phyloP scores from a whole-genome alignment of 2,329 filamentous ascomycete species.

The Elsinoe australis region DNA sequence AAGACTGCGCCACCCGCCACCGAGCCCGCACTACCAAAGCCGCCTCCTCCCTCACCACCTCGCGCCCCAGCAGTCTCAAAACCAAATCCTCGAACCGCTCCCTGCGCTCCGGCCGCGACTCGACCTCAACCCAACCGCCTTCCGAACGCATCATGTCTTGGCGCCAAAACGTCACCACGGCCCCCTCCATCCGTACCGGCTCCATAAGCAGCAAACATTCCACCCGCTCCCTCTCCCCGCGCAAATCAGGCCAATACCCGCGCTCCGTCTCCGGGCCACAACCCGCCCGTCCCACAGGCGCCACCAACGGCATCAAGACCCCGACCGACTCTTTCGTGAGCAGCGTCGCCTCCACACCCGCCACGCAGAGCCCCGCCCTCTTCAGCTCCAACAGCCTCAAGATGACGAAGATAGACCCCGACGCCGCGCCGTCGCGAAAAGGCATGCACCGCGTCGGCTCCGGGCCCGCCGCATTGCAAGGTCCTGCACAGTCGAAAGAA shows the following conservation, averaged over 20 bases:
- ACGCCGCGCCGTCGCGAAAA: conserved; percentile 26
- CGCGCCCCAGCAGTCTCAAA: conserved; percentile 44
- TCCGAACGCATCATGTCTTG: conserved; percentile 80
- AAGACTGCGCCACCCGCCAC: conserved; percentile 75
- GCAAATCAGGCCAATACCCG: conserved; percentile 4
- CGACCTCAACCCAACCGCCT: conserved; percentile 35
- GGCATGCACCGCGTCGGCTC: conserved; percentile 6
- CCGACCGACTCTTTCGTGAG: conserved; percentile 14
- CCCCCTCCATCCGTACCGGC: conserved; percentile 10
- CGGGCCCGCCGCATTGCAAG: conserved; percentile 7
- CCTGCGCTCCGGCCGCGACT: conserved; percentile 26
- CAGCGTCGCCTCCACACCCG: conserved; percentile 12
- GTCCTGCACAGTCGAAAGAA: too few relatives aligned
- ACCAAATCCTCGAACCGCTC: conserved; percentile 44
- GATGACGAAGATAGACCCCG: conserved; percentile 23
- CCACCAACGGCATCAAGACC: conserved; percentile 8
- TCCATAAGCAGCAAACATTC: conserved; percentile 12
- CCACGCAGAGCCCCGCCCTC: conserved; percentile 7
- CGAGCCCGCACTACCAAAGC: conserved; percentile 67
- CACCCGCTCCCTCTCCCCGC: conserved; percentile 11
- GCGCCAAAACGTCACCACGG: conserved; percentile 62
- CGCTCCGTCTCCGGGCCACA: conserved; percentile 16
- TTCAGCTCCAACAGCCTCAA: conserved; percentile 11
- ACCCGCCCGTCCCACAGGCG: conserved; percentile 11
- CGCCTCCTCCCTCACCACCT: conserved; percentile 46